Conservation (phyloP, 345 rosid genomes). For the Gossypium turneri region DNA sequence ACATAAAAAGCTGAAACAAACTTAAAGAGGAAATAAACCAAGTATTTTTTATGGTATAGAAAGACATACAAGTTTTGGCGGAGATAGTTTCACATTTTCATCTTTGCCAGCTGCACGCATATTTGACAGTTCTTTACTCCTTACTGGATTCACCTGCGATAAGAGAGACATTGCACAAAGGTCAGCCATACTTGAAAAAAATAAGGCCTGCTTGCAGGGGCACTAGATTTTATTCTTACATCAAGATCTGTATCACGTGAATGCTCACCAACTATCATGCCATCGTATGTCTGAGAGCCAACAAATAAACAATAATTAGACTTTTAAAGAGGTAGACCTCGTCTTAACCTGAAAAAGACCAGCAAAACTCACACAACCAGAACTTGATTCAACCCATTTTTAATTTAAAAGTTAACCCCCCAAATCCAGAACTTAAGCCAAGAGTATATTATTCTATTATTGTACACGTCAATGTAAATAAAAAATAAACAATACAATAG, state of each 20-base stretch:
- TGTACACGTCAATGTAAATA: not conserved
- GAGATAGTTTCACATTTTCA: slow-evolving; percentile 86
- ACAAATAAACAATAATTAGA: slow-evolving; percentile 19
- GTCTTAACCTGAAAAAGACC: not conserved
- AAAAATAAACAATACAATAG: not conserved
- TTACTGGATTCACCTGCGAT: slow-evolving; percentile 79
- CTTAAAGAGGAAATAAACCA: not conserved
- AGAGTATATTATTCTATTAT: not conserved
- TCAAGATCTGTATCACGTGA: slow-evolving; percentile 94
- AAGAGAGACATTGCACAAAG: slow-evolving; percentile 1
- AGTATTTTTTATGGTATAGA: not conserved
- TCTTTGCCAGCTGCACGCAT: slow-evolving; percentile 82
- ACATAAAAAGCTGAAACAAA: slow-evolving; percentile 4
- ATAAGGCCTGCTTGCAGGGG: not conserved
- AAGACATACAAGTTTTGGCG: slow-evolving; percentile 75
- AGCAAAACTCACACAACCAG: not conserved
- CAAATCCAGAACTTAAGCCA: not conserved
- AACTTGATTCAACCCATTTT: not conserved
- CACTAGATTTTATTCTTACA: slow-evolving; percentile 41
- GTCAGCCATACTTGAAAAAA: slow-evolving; percentile 22
- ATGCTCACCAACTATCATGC: slow-evolving; percentile 98
- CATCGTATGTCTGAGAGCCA: slow-evolving; percentile 81
- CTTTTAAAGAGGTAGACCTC: not conserved
- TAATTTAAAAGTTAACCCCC: not conserved
- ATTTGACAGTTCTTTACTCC: slow-evolving; percentile 76